A percentile compares a stretch with the other conserved stretches of the same genome.
These are phyloP conservation scores for Sarocladium oryzae DNA, from an alignment of 2,329 filamentous ascomycete genomes.

Conservation along the genomic window DNA sequence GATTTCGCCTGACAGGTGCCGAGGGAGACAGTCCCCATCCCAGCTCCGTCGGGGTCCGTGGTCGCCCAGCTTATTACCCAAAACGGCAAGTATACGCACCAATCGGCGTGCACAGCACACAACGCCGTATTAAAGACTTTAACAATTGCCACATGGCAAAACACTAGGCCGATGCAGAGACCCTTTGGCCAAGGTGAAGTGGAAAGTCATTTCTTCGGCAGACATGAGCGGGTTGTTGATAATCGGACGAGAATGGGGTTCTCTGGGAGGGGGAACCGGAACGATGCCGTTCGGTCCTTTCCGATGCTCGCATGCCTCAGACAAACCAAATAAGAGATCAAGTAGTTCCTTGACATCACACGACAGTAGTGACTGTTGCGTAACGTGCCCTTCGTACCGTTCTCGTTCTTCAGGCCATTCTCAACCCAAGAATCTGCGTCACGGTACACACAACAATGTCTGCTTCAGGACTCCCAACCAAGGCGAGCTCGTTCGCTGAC, in stretches of 20 bases:
- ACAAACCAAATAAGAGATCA: not conserved
- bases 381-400: not conserved
- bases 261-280: not conserved
- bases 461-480: not conserved
- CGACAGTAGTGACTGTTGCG: not conserved
- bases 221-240: not conserved
- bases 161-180: not conserved
- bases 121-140: not conserved
- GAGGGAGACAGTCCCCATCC: not conserved
- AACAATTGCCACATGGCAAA: not conserved
- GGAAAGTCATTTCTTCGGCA: not conserved
- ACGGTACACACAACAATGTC: not conserved
- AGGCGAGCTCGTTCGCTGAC: not conserved
- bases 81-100: not conserved
- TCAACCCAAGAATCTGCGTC: no score
- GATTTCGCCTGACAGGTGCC: not conserved
- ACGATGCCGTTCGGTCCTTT: no score
- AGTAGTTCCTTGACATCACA: not conserved
- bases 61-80: not conserved
- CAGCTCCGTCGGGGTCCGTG: not conserved
- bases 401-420: not conserved
- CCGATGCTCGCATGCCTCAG: no score
- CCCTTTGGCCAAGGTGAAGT: not conserved
- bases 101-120: not conserved
- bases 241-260: not conserved